Percentiles rank a stretch among this genome's conserved stretches.
Evolutionary conservation across 1,284 basidiomycete genomes (phyloP).

Genomic region (Amylostereum areolatum): DNA sequence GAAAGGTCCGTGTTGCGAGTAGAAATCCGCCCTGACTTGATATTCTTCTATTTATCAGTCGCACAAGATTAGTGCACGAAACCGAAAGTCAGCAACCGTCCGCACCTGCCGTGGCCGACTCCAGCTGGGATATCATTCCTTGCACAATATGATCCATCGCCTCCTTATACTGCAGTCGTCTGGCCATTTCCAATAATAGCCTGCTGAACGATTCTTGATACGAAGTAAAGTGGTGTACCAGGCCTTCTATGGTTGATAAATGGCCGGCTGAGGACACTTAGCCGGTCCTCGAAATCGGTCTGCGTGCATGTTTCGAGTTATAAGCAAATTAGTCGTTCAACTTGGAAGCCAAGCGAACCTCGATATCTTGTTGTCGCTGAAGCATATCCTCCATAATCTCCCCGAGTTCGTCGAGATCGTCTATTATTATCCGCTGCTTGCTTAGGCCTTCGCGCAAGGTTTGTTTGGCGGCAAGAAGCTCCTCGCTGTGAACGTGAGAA

Average conservation of each 20-base stretch:
- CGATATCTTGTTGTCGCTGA: conserved; percentile 54
- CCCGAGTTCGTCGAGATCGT: conserved; percentile 67
- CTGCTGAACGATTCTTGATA: conserved; percentile 69
- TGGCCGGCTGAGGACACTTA: conserved; percentile 53
- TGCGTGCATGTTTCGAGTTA: conserved; percentile 17
- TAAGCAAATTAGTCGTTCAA: not conserved
- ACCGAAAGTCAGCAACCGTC: not conserved
- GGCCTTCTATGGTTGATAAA: conserved; percentile 51
- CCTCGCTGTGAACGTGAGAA: conserved; percentile 32
- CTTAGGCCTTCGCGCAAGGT: conserved; percentile 40
- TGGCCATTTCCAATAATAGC: conserved; percentile 63
- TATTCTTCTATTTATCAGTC: conserved; percentile 53
- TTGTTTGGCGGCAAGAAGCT: conserved; percentile 39
- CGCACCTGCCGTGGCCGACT: conserved; percentile 59
- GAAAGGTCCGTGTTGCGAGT: conserved; percentile 60
- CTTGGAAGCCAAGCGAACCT: conserved; percentile 34
- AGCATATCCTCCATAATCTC: conserved; percentile 76
- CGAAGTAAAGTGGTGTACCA: conserved; percentile 56
- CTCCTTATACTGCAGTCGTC: conserved; percentile 62
- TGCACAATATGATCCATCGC: conserved; percentile 56
- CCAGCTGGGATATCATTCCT: conserved; percentile 57
- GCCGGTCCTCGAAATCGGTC: conserved; percentile 46
- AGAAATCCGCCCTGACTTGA: conserved; percentile 58
- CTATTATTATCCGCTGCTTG: conserved; percentile 41
- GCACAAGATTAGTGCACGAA: not conserved